Evolutionary conservation across 257 asterid genomes (phyloP).

Genomic region (Penstemon eatonii): DNA sequence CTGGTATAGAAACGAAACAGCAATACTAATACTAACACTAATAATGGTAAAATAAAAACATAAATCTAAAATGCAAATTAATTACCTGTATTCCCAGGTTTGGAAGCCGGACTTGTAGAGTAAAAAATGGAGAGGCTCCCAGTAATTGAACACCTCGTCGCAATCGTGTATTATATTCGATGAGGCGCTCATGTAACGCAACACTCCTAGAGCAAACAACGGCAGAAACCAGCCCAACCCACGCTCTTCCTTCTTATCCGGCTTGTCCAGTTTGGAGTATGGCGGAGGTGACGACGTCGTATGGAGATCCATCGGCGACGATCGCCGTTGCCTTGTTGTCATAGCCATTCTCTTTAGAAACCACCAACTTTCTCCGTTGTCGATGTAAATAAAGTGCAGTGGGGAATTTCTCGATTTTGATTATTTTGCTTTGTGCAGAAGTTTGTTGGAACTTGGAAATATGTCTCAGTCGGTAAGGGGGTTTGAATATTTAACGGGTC

Average conservation of each 20-base stretch:
- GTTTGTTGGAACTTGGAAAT: no score
- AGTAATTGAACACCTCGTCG: conserved; percentile 96
- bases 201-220: conserved; percentile 57
- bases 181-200: conserved; percentile 90
- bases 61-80: not conserved
- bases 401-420: no score
- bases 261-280: conserved; percentile 86
- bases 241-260: conserved; percentile 47
- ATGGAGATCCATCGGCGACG: conserved; percentile 45
- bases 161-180: conserved; percentile 95
- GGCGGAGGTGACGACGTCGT: conserved; percentile 44
- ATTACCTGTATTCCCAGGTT: conserved; percentile 97
- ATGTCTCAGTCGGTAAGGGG: no score
- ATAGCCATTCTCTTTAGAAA: conserved; percentile 42
- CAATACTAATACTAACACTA: not conserved
- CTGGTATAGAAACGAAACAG: not conserved
- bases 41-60: conserved; percentile 11
- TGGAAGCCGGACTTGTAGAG: conserved; percentile 94
- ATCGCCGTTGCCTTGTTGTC: conserved; percentile 84
- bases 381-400: no score
- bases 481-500: no score
- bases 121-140: conserved; percentile 97
- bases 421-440: no score
- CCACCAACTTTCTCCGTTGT: no score
- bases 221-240: conserved; percentile 86